Base-by-base conservation (phyloP, 1,284 basidiomycete genomes). In the Cutaneotrichosporon dermatis region DNA sequence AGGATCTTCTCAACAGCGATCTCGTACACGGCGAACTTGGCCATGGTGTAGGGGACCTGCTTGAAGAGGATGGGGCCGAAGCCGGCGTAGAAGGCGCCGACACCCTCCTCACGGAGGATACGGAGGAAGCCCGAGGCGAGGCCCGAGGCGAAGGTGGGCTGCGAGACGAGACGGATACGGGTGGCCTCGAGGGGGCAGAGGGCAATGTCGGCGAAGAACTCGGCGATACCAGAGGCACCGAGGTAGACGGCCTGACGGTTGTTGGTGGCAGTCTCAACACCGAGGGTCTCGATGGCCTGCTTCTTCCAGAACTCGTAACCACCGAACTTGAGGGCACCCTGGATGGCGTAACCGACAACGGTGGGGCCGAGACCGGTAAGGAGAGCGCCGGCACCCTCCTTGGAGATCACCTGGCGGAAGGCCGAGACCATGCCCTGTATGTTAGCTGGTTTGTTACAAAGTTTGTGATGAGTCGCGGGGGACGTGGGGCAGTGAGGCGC, bases 311-410 rank as follows among this genome's bases (percentile, higher is more conserved):
- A 79, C 81, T 95, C 92, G 80, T 96, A 95, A 65, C 78, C 88
- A 81, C 92, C 92, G 79, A 91, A 96, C 82, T 97, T 97, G 86
- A 93, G 90, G 82, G 92, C 86, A 74, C 93, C 95, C 81, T 98
- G 95, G 69, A 95, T 84, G 16, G 92, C 89, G 83, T 97, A 97
- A 61, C 94, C 94, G 78, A 95, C 82, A 69, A 92, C 83, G 57
- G 92, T 94, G 55, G 91, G 91, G 51, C 90, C 91, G 75, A 97
- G 83, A 72, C 94, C 95, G 76, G 95, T 97, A 82, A 93, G 88
- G 76, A 98, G 86, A 76, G 92, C 95, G 55, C 79, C 84, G 66
- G 84, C 79, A 72, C 91, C 90, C 80, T 94, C 90, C 77, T 89
- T 88, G 59, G 86, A 85, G 61, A 92, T 70, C 75, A 97, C 86